Base-by-base conservation (phyloP, 2,329 filamentous ascomycete species). In the Fusarium bulbicola region DNA sequence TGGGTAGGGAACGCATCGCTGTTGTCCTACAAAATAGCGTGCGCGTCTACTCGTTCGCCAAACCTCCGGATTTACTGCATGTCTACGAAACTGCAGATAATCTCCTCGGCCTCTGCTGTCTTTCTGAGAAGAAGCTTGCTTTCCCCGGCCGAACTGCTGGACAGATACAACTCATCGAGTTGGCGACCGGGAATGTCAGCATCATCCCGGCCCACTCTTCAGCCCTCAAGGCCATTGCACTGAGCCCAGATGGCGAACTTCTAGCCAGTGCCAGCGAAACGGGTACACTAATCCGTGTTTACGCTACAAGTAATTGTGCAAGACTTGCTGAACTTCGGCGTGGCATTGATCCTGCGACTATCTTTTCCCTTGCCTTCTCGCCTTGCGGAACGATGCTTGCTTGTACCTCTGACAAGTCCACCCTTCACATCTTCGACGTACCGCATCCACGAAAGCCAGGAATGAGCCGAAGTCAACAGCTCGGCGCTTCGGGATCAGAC, bases 391-490 rank as follows among this genome's bases (percentile, higher is more conserved):
- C 88, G 47, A 88, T 95, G 79, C 87, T 98, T 16, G 96, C 96
- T 32, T 95, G 95, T 70, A 98, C 95, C 2, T 98, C 95, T 3
- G 96, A 99, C 85, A 99, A 98, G 83, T 95, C 94, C 11, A 99
- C 95, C 1, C 86, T 99, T 16, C 96, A 99, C 82, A 89, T 99
- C 42, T 99, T 98, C 79, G 95, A 98, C 78, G 87, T 98, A 2
- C 92, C 92, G 8, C 87, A 89, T 66, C 84, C 86, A 14, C 85
- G 84, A 57, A 84, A 83, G 70, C 80, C 82, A 7, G 75, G 79
- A 12, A 74, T 79, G 36, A 79, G 77, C 47, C 78, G 79, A 67
- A 80, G 77, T 64, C 78, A 81, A 66, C 73, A 82, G 30, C 67
- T 78, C 7, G 68, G 76, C 11, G 56, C 66, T 39, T 66, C 77